Percentiles rank a stretch among this genome's conserved stretches.
These are phyloP conservation scores for Talinum fruticosum DNA, from an alignment of 148 eudicot genomes.

Conservation along the genomic window DNA sequence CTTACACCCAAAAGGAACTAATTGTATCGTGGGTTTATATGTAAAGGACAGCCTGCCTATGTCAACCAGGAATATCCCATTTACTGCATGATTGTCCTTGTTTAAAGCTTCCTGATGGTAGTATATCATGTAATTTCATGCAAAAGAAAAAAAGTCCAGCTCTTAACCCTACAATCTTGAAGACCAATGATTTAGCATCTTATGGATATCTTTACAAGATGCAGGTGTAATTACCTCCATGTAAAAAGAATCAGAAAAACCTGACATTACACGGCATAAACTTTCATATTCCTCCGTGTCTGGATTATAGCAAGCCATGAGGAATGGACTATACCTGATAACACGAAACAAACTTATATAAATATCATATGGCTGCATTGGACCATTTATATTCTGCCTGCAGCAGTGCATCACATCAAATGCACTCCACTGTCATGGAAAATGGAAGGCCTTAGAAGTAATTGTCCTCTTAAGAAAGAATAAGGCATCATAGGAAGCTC, in stretches of 20 bases:
- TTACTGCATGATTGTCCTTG: background rate
- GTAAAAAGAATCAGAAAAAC: constrained; percentile 90
- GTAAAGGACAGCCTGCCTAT: background rate
- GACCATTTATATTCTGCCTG: background rate
- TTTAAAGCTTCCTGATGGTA: background rate
- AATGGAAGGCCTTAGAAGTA: background rate
- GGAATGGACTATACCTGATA: constrained; percentile 96
- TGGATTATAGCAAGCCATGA: constrained; percentile 95
- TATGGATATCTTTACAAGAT: background rate
- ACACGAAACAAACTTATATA: background rate
- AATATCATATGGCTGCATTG: constrained; percentile 1
- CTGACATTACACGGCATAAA: constrained; percentile 98
- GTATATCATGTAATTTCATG: background rate
- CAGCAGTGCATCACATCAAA: background rate
- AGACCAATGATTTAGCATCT: background rate
- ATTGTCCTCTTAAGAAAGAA: background rate
- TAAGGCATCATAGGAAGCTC: background rate
- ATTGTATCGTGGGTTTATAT: background rate
- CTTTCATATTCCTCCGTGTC: constrained; percentile 91
- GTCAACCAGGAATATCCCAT: background rate
- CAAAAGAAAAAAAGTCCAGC: background rate
- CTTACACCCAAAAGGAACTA: no score
- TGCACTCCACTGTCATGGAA: no score
- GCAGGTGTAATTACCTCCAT: constrained; percentile 47
- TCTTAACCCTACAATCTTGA: background rate